Evolutionary conservation across 345 rosid genomes (phyloP), one percentile per base, ranked within the genome.

Genomic region (Populus tremula): DNA sequence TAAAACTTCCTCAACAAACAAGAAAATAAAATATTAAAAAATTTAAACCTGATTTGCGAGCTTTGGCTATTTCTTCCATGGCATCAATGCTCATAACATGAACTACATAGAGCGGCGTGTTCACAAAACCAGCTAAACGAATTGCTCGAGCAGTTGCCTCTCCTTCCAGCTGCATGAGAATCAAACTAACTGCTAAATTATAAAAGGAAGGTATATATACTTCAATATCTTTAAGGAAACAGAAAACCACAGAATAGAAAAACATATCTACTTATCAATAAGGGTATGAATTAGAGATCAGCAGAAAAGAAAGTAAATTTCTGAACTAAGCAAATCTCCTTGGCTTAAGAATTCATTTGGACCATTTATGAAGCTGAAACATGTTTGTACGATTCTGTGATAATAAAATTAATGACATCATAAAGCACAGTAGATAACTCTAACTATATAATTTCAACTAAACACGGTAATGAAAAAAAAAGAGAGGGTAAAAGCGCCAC

Each of bases 51-150:
- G 95, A 88, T 80, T 90, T 90, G 80, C 97, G 87, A 80, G 98
- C 99, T 88, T 82, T 88, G 81, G 97, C 97, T 76, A 96, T 88
- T 87, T 96, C 99, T 79, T 96, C 98, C 97, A 96, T 91, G 59
- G 98, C 99, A 84, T 96, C 99, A 69, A 86, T 88, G 91, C 98
- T 96, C 97, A 96, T 96, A 80, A 96, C 99, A 87, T 96, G 99
- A 82, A 93, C 99, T 59, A 93, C 93, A 80, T 96, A 96, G 20
- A 96, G 93, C 69, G 98, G 99, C 1, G 97, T 94, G 86, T 93
- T 89, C 77, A 94, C 91, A 87, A 96, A 96, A 73, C 78, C 78
- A 25, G 99, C 99, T 85, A 93, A 91, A 77, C 83, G 97, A 86
- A 96, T 88, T 63, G 99, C 99, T 43, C 98, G 91, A 72, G 95